Evolutionary conservation across 345 rosid genomes (phyloP), one percentile per base, ranked within the genome.

Genomic region (Kernera saxatilis): DNA sequence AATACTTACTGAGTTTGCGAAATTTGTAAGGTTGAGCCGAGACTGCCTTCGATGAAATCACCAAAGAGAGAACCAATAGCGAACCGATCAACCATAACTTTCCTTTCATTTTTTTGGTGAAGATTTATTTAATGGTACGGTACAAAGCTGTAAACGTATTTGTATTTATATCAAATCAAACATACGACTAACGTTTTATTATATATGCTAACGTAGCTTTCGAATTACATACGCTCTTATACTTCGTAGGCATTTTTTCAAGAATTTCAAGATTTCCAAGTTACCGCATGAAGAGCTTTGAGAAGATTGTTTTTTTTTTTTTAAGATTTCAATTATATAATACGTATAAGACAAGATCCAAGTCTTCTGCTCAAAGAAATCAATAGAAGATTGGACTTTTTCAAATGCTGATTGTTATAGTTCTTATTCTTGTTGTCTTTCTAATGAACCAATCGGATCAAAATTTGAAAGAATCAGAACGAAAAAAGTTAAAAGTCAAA

Each of bases 11-110:
- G 51, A 37, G 19, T 60, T 70, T n/a, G 39, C 23, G 30, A 58
- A 8, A 25, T 25, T 45, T 49, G 27, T 58, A 58, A 23, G 58
- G 39, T 15, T 35, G 66, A 15, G 66, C 58, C 46, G 60, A 59
- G 59, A 8, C 22, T 4, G 67, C 39, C 50, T 59, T 14, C 6
- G 29, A 3, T 46, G 58, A 48, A 36, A 19, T 25, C 39, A 49
- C 8, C 67, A 70, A 70, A 70, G 49, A 58, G 44, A 70, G 35
- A 44, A 57, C 18, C 48, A 58, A 23, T 26, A 70, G 57, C 3
- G 48, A 36, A 59, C 30, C 35, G 19, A 70, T 11, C n/a, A 59
- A 25, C 40, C 50, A 59, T 26, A 59, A 48, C 41, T 55, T 68
- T 6, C 10, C 30, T 35, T 68, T 68, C 45, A 68, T 8, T 59